Evolutionary conservation across 1,284 basidiomycete genomes (phyloP).

Genomic region (Ceratobasidium sp.): DNA sequence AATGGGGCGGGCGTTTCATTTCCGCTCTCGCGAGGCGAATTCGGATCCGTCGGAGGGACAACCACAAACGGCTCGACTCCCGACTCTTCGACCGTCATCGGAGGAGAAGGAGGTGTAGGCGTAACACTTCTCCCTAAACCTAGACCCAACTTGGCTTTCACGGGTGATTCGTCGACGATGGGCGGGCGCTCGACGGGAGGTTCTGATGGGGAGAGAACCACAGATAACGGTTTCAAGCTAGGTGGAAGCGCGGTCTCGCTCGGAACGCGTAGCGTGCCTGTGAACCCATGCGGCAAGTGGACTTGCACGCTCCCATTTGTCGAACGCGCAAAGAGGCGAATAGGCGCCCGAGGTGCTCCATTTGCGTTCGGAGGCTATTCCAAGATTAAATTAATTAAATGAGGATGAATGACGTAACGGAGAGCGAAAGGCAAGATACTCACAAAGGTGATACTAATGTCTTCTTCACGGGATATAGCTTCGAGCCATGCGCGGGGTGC

Average conservation of each 20-base stretch:
- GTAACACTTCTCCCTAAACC: not conserved
- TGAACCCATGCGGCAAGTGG: constrained; percentile 8
- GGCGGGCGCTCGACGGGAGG: constrained; percentile 35
- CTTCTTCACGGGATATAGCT: constrained; percentile 30
- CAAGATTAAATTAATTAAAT: too few relatives aligned
- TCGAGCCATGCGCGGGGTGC: constrained; percentile 35
- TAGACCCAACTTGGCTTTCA: constrained; percentile 2
- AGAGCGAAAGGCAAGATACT: constrained; percentile 9
- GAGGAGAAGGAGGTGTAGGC: constrained; percentile 12
- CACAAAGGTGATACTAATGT: constrained; percentile 35
- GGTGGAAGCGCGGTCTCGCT: constrained; percentile 15
- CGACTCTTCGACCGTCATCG: not conserved
- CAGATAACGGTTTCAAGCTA: constrained; percentile 19
- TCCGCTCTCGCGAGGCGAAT: not conserved
- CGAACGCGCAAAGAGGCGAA: constrained; percentile 25
- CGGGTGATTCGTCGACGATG: constrained; percentile 8
- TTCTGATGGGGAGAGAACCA: constrained; percentile 30
- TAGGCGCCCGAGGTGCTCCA: constrained; percentile 23
- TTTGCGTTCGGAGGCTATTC: constrained; percentile 27
- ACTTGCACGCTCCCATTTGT: constrained; percentile 28
- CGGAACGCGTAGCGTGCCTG: constrained; percentile 35
- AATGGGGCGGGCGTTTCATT: not conserved
- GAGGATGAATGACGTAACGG: constrained; percentile 14
- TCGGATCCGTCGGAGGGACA: not conserved
- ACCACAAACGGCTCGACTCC: not conserved